phyloP scores from a whole-genome alignment of 805 yeast genomes.

The Cyberlindnera mrakii region DNA sequence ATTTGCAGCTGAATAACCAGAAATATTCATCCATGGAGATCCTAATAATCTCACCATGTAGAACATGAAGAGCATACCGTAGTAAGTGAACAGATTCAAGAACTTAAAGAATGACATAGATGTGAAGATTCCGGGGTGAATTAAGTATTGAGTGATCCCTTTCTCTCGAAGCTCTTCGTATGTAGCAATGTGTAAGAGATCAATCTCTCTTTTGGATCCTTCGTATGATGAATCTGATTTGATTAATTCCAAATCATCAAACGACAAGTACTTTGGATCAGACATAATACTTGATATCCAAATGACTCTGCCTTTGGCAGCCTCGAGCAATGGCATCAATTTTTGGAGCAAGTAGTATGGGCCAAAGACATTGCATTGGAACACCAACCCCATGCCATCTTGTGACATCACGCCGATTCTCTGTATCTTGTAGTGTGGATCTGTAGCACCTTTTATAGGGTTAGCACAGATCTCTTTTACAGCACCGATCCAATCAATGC shows the following conservation, averaged over 20 bases:
- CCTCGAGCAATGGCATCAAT: constrained; percentile 46
- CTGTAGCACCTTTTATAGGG: constrained; percentile 82
- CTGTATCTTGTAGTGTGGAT: constrained; percentile 82
- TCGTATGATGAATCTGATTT: constrained; percentile 70
- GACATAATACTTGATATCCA: constrained; percentile 90
- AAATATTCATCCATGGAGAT: constrained; percentile 82
- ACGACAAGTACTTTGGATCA: constrained; percentile 63
- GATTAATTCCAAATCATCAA: constrained; percentile 69
- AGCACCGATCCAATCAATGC: constrained; percentile 84
- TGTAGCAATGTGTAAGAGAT: constrained; percentile 72
- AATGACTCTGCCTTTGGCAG: constrained; percentile 57
- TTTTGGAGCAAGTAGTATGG: constrained; percentile 81
- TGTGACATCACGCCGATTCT: constrained; percentile 64
- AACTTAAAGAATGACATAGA: constrained; percentile 73
- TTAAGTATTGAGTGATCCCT: constrained; percentile 66
- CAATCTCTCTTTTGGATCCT: constrained; percentile 85
- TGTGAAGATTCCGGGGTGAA: constrained; percentile 92
- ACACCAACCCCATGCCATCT: constrained; percentile 82
- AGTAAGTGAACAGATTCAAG: constrained; percentile 71
- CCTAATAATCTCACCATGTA: constrained; percentile 79
- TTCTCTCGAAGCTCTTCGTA: constrained; percentile 43
- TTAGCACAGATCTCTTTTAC: constrained; percentile 53
- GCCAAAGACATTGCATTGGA: constrained; percentile 95
- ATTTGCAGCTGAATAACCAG: constrained; percentile 86
- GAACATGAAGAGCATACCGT: constrained; percentile 81